Base-by-base conservation (phyloP, 2,329 filamentous ascomycete genomes). In the Chaetomiaceae sp. region DNA sequence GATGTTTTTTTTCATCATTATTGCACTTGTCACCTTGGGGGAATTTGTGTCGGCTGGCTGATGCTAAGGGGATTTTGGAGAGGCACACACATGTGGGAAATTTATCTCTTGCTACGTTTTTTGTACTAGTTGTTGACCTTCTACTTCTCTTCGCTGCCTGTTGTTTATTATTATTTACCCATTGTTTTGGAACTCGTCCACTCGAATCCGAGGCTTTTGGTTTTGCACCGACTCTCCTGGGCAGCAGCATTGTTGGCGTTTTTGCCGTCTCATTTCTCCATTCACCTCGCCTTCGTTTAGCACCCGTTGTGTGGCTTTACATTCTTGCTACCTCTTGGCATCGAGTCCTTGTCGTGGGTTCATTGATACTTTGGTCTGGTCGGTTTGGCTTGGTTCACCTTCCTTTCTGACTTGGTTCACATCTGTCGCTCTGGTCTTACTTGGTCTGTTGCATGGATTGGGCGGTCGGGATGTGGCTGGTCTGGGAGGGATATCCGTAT, bases 401-500 rank as follows among this genome's bases (percentile, higher is more conserved):
- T 36, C 13, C 23, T 23, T 25, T 34, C 18, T 33, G n/a, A 34
- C 27, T 48, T 37, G 11, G 23, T 33, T 45, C 25, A 23, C 40
- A 38, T 49, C n/a, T 43, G 21, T 45, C 23, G 29, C 25, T 37
- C 4, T 48, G 7, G 38, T 36, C n/a, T 38, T 42, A n/a, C n/a
- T n/a, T n/a, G n/a, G 29, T 48, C 46, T 29, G 50, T 21, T 34
- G 48, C 48, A 52, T 55, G 18, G 44, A 25, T 32, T 44, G 37
- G 47, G 30, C 36, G 41, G 34, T 27, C 41, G 13, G 51, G 27
- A 45, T 25, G 21, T 36, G 16, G 38, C 13, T 27, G 44, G 14
- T 9, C n/a, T 3, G n/a, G 40, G 13, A 7, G 4, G 16, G 47
- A 36, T 18, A 32, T 38, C n/a, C 43, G 18, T 36, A 47, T 43